Conservation (phyloP, 2,329 filamentous ascomycete species). For the Diaporthe batatas region DNA sequence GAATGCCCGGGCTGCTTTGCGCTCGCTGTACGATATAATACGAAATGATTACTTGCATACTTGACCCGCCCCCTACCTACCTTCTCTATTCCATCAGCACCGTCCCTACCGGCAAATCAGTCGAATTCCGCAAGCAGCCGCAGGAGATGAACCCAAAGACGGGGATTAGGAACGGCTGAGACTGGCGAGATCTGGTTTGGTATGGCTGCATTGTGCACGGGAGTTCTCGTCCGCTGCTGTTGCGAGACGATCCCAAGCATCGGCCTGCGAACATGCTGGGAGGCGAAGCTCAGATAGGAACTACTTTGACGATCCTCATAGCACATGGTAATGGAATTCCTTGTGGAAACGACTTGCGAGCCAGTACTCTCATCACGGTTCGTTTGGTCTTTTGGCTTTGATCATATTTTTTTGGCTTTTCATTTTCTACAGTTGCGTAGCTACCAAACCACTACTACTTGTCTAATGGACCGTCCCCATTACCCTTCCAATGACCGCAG, state of each 20-base stretch:
- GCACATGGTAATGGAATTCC: not conserved
- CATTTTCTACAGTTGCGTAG: constrained; percentile 37
- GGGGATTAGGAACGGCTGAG: not conserved
- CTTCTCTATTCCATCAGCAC: not conserved
- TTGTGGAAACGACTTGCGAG: not conserved
- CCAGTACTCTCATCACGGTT: not conserved
- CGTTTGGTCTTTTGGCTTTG: not conserved
- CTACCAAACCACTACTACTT: constrained; percentile 34
- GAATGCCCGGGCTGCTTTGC: not conserved
- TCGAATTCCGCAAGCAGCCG: not conserved
- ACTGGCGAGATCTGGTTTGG: not conserved
- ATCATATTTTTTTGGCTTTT: constrained; percentile 31
- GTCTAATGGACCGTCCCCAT: constrained; percentile 30
- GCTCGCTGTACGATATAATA: constrained; percentile 18
- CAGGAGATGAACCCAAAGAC: not conserved
- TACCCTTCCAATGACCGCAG: constrained; percentile 34
- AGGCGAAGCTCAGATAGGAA: not conserved
- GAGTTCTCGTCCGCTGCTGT: not conserved
- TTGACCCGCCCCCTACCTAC: not conserved
- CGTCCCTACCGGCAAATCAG: not conserved
- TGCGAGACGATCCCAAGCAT: not conserved
- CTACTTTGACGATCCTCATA: not conserved
- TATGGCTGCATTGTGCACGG: not conserved
- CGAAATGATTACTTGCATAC: not conserved
- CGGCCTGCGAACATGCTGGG: not conserved